phyloP scores from a whole-genome alignment of 345 rosid species.

The Ailanthus altissimus region DNA sequence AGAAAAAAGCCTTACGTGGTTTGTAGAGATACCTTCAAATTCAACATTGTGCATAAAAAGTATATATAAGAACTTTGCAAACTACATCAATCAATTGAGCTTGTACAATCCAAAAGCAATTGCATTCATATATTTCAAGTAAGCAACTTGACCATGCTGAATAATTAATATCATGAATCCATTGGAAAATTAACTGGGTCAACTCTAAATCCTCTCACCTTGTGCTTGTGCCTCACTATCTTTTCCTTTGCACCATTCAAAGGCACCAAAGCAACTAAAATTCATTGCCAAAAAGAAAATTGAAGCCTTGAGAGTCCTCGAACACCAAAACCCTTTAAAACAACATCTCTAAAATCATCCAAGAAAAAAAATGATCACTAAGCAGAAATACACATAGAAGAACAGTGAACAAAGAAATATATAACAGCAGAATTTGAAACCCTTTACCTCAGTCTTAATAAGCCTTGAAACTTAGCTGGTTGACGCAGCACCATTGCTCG shows the following conservation, averaged over 20 bases:
- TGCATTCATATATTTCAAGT: not conserved
- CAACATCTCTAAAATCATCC: constrained; percentile 22
- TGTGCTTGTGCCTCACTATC: constrained; percentile 36
- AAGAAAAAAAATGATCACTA: not conserved
- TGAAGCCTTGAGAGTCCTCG: constrained; percentile 5
- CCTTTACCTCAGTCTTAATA: constrained; percentile 15
- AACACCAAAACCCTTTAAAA: constrained; percentile 14
- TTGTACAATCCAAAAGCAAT: not conserved
- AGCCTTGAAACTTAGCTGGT: not conserved
- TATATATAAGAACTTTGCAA: constrained; percentile 17
- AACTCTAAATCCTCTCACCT: constrained; percentile 39
- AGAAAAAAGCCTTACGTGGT: constrained; percentile 71
- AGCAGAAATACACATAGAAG: not conserved
- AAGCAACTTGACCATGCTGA: constrained; percentile 8
- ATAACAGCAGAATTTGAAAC: not conserved
- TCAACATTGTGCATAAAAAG: constrained; percentile 12
- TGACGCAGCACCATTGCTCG: not conserved
- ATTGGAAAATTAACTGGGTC: not conserved
- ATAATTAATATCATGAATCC: constrained; percentile 9
- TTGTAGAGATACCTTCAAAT: constrained; percentile 55
- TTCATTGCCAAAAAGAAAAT: constrained; percentile 44
- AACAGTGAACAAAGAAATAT: not conserved
- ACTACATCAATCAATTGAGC: not conserved
- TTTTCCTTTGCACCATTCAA: constrained; percentile 39
- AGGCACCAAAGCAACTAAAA: constrained; percentile 51